A percentile compares a stretch with the other conserved stretches of the same genome.
Evolutionary conservation across 805 yeast genomes (phyloP).

Genomic region (Phaffomyces thermotolerans): DNA sequence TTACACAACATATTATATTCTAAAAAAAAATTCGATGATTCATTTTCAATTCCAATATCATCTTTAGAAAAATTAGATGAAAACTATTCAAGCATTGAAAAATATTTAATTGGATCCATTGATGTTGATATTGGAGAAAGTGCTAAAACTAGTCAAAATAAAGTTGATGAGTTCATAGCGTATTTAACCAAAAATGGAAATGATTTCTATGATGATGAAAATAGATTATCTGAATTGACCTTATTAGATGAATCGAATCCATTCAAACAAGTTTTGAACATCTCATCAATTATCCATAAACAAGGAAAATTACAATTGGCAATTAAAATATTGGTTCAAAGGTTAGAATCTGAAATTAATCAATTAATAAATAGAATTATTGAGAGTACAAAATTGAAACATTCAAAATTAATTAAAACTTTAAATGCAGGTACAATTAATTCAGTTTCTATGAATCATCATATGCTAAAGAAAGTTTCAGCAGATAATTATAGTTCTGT

Average conservation of each 20-base stretch:
- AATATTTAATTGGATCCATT: constrained; percentile 47
- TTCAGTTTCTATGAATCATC: constrained; percentile 17
- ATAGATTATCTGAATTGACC: constrained; percentile 23
- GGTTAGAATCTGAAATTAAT: constrained; percentile 56
- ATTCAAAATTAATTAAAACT: constrained; percentile 35
- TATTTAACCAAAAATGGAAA: constrained; percentile 5
- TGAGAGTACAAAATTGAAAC: constrained; percentile 56
- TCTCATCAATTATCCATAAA: constrained; percentile 51
- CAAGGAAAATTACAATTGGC: constrained; percentile 56
- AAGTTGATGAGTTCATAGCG: constrained; percentile 29
- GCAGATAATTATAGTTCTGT: constrained; percentile 41
- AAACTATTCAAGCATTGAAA: constrained; percentile 39
- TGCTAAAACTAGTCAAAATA: constrained; percentile 32
- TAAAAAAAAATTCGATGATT: constrained; percentile 27
- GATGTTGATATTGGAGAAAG: constrained; percentile 49
- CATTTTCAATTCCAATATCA: constrained; percentile 8
- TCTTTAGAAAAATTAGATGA: constrained; percentile 14
- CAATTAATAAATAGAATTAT: constrained; percentile 53
- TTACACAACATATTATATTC: constrained; percentile 62
- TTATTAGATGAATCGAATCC: constrained; percentile 36
- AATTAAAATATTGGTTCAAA: constrained; percentile 43
- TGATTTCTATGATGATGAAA: constrained; percentile 20
- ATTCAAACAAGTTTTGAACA: constrained; percentile 44
- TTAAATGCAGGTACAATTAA: constrained; percentile 15
- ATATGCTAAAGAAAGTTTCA: constrained; percentile 17